These are phyloP conservation scores for Trypanosoma caninum DNA, from an alignment of 208 protist genomes.

Conservation along the genomic window DNA sequence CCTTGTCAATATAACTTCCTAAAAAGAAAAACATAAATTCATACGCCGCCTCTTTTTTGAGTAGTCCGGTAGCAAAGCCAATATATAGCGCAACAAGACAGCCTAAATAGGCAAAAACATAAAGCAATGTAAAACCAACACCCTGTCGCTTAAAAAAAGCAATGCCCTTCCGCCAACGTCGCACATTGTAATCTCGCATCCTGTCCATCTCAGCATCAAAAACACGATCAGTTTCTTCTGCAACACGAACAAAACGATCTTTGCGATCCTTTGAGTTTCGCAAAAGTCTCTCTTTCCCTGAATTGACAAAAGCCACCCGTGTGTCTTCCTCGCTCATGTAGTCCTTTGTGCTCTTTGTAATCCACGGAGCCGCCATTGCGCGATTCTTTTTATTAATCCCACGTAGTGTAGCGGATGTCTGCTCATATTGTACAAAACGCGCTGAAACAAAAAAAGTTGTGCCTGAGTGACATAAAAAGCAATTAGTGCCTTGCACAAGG, in stretches of 20 bases:
- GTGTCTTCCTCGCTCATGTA: slow-evolving; percentile 74
- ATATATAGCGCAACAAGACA: slow-evolving; percentile 61
- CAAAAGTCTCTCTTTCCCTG: slow-evolving; percentile 21
- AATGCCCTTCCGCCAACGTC: slow-evolving; percentile 50
- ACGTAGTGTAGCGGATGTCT: slow-evolving; percentile 59
- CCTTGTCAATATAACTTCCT: slow-evolving; percentile 49
- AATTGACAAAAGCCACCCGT: slow-evolving; percentile 29
- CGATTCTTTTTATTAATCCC: slow-evolving; percentile 66
- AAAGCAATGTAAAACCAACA: slow-evolving; percentile 61
- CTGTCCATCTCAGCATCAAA: slow-evolving; percentile 77
- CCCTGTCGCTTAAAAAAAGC: slow-evolving; percentile 85
- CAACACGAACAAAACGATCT: slow-evolving; percentile 30
- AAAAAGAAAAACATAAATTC: slow-evolving; percentile 74
- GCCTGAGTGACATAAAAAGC: not conserved
- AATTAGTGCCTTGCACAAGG: not conserved
- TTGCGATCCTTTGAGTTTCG: slow-evolving; percentile 16
- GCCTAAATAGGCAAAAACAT: slow-evolving; percentile 51
- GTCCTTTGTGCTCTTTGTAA: slow-evolving; percentile 86
- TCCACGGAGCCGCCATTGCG: slow-evolving; percentile 46
- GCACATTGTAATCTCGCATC: slow-evolving; percentile 55
- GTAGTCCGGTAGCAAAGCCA: slow-evolving; percentile 53
- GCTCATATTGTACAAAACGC: slow-evolving; percentile 64
- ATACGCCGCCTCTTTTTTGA: slow-evolving; percentile 74
- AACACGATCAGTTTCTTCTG: slow-evolving; percentile 44
- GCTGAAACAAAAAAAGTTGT: slow-evolving; percentile 11